A percentile compares a stretch with the other conserved stretches of the same genome.
These are phyloP conservation scores for Meyerozyma sp. DNA, from an alignment of 1,139 yeast genomes.

Conservation along the genomic window DNA sequence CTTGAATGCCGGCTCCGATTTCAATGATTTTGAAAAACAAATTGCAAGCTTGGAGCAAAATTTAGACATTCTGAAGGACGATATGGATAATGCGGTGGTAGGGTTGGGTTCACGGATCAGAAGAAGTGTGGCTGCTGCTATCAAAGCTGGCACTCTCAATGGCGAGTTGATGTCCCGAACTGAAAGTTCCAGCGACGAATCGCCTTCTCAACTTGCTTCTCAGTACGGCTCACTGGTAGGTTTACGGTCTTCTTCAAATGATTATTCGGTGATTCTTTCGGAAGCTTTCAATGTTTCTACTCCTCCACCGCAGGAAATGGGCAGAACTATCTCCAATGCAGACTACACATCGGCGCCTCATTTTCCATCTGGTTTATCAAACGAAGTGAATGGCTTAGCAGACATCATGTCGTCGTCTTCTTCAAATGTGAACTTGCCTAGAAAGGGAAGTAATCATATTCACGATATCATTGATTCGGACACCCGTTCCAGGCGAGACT, in stretches of 20 bases:
- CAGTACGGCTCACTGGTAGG: conserved; percentile 9
- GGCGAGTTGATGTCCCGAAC: conserved; percentile 24
- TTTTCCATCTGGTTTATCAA: background rate
- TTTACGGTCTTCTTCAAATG: conserved; percentile 11
- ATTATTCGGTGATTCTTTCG: conserved; percentile 32
- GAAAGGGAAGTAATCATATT: conserved; percentile 12
- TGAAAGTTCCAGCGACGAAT: conserved; percentile 31
- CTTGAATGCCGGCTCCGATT: conserved; percentile 19
- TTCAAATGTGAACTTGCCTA: background rate
- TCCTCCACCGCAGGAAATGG: conserved; percentile 1
- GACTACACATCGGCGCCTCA: conserved; percentile 1
- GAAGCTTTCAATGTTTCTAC: conserved; percentile 19
- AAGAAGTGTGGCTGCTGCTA: conserved; percentile 55
- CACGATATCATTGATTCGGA: conserved; percentile 35
- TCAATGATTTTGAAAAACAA: conserved; percentile 6
- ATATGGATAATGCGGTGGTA: conserved; percentile 69
- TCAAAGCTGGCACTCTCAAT: conserved; percentile 27
- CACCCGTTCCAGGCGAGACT: conserved; percentile 26
- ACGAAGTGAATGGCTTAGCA: background rate
- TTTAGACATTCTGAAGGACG: conserved; percentile 56
- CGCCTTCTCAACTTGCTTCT: conserved; percentile 8
- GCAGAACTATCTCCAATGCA: background rate
- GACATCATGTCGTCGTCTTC: background rate
- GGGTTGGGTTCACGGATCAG: conserved; percentile 70
- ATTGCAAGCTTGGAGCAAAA: conserved; percentile 3